Percentiles rank a stretch among this genome's conserved stretches.
Evolutionary conservation across 176 grass and related monocot genomes (phyloP).

Genomic region (Areca catechu): DNA sequence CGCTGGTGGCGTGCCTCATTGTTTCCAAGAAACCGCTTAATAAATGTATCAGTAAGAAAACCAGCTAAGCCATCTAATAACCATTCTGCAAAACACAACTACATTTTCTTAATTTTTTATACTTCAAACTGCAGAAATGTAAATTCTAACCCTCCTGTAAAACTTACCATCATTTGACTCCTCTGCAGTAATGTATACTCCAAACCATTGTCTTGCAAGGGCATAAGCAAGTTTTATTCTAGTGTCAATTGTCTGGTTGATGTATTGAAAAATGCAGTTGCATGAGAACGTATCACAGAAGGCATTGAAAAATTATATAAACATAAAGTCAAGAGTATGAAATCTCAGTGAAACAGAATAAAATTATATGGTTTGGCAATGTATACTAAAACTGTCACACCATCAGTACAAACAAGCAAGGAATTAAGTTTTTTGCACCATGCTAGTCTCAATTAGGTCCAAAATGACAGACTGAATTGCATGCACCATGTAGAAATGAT

Average conservation of each 20-base stretch:
- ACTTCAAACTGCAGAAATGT: no score
- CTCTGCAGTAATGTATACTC: constrained; percentile 84
- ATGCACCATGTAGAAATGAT: no score
- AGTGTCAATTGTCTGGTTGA: constrained; percentile 71
- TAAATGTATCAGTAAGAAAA: constrained; percentile 83
- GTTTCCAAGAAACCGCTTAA: constrained; percentile 89
- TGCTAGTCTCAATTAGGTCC: no score
- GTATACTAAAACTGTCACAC: no score
- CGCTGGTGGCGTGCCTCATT: constrained; percentile 86
- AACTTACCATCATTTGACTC: constrained; percentile 72
- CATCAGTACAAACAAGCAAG: no score
- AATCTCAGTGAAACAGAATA: background rate
- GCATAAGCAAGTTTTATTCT: constrained; percentile 87
- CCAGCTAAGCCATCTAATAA: constrained; percentile 92
- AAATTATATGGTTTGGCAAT: no score
- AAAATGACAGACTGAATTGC: no score
- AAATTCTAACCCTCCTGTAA: background rate
- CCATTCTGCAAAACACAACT: constrained; percentile 60
- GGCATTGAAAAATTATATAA: constrained; percentile 7
- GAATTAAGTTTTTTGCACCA: no score
- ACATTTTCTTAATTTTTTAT: background rate
- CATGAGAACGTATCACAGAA: constrained; percentile 1
- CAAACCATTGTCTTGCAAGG: constrained; percentile 97
- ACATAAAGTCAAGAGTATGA: background rate
- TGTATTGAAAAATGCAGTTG: background rate